Evolutionary conservation across 352 stramenopile genomes (phyloP), one percentile per base, ranked within the genome.

Genomic region (Phytophthora parvispora): DNA sequence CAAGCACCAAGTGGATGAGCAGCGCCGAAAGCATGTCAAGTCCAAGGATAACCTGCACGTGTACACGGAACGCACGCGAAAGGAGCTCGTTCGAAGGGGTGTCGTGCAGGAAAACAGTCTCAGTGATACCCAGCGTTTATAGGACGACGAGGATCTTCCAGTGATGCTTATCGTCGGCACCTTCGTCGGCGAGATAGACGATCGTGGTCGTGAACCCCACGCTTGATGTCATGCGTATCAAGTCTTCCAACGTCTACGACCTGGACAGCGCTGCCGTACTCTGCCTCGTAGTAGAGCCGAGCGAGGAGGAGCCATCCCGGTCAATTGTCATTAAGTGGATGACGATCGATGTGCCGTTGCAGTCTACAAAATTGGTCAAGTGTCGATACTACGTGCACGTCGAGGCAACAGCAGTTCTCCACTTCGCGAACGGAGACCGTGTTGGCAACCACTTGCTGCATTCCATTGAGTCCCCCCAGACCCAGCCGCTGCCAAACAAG

Each of bases 151-250:
- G 77, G 77, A 18, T 9, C 45, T 51, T 15, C 22, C 45, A 0
- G 8, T 51, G 45, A 29, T 70, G 12, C 27, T 69, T 4, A 58
- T 18, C 6, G 48, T 70, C 20, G 67, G 67, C 2, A 68, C 61
- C 9, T 63, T 72, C 6, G 32, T 36, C 2, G 67, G 61, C 2
- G 51, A 57, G 20, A 49, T 75, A 6, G 57, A 75, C 28, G 67
- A 69, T 81, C 24, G 62, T 72, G 15, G n/a, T n/a, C n/a, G n/a
- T n/a, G n/a, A n/a, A 75, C 45, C 24, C 63, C 36, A 67, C 72
- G 45, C 31, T 31, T 22, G 20, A 22, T 22, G 45, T 51, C 2
- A 47, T 47, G 38, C 38, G 38, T 18, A 47, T 47, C 38, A 47
- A 47, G 38, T 12, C 38, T 47, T 47, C 38, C 2, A 22, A 47